Evolutionary conservation across 495 filamentous ascomycete species (phyloP), one percentile per base, ranked within the genome.

Genomic region (Chaetomidium leptoderma): DNA sequence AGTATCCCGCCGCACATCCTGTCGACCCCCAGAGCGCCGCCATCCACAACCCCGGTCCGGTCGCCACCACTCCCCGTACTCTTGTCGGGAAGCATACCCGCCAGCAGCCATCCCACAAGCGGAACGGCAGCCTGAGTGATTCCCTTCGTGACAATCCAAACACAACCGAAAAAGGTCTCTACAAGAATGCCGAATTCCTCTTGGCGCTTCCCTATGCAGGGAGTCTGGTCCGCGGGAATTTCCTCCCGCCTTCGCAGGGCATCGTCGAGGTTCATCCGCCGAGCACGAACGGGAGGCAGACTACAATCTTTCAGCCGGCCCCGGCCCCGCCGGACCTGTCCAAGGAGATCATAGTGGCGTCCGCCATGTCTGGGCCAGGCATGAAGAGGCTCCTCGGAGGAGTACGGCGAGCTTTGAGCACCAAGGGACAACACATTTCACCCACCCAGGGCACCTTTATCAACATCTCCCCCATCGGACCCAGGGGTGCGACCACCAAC

Each of bases 301-400:
- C 76, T 5, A 78, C 76, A n/a, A 43, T 80, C 29, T 76, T 82
- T 66, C 80, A 72, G 56, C 75, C 63, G 43, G 72, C 62, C 16
- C 58, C 69, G 17, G 63, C 40, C 33, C n/a, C n/a, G n/a, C n/a
- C n/a, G n/a, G 63, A 70, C 30, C 50, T 53, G 52, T 63, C 64
- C 47, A 81, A 77, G 55, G 71, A 67, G 52, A 75, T 71, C 58
- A 46, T 58, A 21, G 70, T 67, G 23, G 78, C 74, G 6, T 79
- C 74, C 21, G 76, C 76, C 59, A 80, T 81, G 78, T 79, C 79
- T 6, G 74, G 78, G 2, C 78, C 76, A 45, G 88, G 90, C 1
- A 86, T 97, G 77, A 90, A 85, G 70, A 93, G 84, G 61, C 76
- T 97, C 3, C 78, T 98, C 44, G 92, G 92, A 0, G 91, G 87